Evolutionary conservation across 176 grass and related monocot genomes (phyloP), one percentile per base, ranked within the genome.

Genomic region (Leersia perrieri): DNA sequence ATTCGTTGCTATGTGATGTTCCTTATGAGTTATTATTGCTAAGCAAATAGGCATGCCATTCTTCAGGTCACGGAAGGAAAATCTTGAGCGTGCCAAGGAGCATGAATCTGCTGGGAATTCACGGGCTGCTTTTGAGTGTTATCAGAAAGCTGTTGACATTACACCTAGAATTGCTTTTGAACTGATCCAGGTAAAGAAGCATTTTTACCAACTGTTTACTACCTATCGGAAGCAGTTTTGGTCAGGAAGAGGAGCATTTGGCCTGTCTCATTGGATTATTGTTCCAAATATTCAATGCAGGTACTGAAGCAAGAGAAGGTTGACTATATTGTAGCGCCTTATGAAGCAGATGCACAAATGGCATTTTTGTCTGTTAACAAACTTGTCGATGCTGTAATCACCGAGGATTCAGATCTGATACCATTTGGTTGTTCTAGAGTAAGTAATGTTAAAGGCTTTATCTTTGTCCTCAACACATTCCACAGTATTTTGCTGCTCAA

Each of bases 91-190:
- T 75, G 95, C 95, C 64, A 87, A 72, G 83, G 90, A 89, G 87
- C 92, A 98, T 89, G 95, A 98, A 81, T 80, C 90, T 81, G 75
- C 90, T 68, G 95, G 95, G 26, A 98, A 98, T 87, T 89, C 92
- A 25, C 79, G 85, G 83, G 92, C 90, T 80, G 92, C 95, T 77
- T 98, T 86, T 81, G 74, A 91, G 83, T 94, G 92, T 53, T 98
- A 98, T 73, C 95, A 98, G 75, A 98, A 98, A 77, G 95, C 95
- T 91, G 95, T 98, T 22, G 95, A 98, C 72, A 98, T 98, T 83
- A 92, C 95, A 74, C 95, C 95, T 44, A 85, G 78, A 79, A 94
- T 94, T 83, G 95, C 95, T 70, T 90, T 77, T 72, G 83, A 93
- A 78, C 78, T 98, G 45, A 98, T 98, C 45, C 89, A 92, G 92